Percentiles rank a stretch among this genome's conserved stretches.
Conservation (phyloP, 495 filamentous ascomycete species). For the Aspergillus ellipticus region DNA sequence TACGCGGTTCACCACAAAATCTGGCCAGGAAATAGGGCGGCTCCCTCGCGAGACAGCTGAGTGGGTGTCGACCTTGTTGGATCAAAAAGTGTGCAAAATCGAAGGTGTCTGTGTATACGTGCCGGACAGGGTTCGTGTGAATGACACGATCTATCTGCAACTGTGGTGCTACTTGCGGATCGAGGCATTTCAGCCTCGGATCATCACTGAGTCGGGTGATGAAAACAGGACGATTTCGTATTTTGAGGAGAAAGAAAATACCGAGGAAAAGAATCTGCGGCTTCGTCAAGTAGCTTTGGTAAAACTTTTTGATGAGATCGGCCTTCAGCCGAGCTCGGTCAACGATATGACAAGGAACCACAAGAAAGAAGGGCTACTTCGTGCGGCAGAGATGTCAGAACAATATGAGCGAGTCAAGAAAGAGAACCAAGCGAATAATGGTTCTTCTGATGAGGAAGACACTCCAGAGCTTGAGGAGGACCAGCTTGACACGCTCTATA, state of each 20-base stretch:
- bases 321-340: constrained; percentile 65
- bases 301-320: constrained; percentile 84
- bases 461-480: constrained; percentile 90
- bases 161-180: constrained; percentile 72
- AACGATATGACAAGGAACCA: constrained; percentile 76
- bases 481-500: constrained; percentile 89
- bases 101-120: constrained; percentile 88
- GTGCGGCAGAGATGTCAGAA: constrained; percentile 81
- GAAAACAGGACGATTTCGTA: constrained; percentile 69
- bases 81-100: constrained; percentile 85
- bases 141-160: constrained; percentile 90
- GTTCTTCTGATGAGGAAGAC: constrained; percentile 67
- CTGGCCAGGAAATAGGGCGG: constrained; percentile 80
- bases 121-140: constrained; percentile 77
- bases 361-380: constrained; percentile 75
- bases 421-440: constrained; percentile 41
- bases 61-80: constrained; percentile 90
- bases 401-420: constrained; percentile 69
- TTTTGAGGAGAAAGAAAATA: constrained; percentile 80
- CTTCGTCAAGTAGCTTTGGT: constrained; percentile 83
- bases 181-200: constrained; percentile 63
- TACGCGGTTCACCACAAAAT: constrained; percentile 84
- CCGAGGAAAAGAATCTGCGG: constrained; percentile 80
- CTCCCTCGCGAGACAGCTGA: constrained; percentile 86
- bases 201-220: constrained; percentile 52